Evolutionary conservation across 495 filamentous ascomycete genomes (phyloP).

Genomic region (Aspergillus affinis): DNA sequence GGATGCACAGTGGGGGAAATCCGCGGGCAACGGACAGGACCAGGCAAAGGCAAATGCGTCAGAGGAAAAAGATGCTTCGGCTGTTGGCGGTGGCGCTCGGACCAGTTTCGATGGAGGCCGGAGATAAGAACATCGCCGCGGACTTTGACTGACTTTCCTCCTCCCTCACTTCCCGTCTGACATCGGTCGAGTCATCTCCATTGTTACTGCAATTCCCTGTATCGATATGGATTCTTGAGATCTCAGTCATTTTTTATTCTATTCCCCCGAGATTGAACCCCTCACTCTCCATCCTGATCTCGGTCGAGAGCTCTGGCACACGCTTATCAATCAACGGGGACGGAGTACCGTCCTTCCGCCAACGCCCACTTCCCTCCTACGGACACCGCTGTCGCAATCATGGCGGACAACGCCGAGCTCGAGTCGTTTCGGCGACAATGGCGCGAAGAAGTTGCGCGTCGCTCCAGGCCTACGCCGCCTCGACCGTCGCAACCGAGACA

Average conservation of each 20-base stretch:
- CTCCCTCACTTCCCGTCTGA: neutral
- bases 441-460: constrained; percentile 73
- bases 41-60: constrained; percentile 8
- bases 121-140: constrained; percentile 24
- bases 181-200: neutral
- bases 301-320: constrained; percentile 2
- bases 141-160: constrained; percentile 1
- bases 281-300: neutral
- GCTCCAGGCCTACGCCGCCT: constrained; percentile 33
- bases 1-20: neutral
- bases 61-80: constrained; percentile 24
- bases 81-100: constrained; percentile 27
- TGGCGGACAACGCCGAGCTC: constrained; percentile 70
- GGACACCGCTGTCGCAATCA: constrained; percentile 24
- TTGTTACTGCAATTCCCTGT: neutral
- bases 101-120: constrained; percentile 11
- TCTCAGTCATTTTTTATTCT: neutral
- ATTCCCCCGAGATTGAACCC: neutral
- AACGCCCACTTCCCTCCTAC: neutral
- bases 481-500: constrained; percentile 21
- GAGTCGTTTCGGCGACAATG: constrained; percentile 79
- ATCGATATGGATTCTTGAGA: neutral
- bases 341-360: constrained; percentile 1
- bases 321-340: constrained; percentile 28
- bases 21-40: neutral